Evolutionary conservation across 176 grass and related monocot species (phyloP).

Genomic region (Alloteropsis semialata): DNA sequence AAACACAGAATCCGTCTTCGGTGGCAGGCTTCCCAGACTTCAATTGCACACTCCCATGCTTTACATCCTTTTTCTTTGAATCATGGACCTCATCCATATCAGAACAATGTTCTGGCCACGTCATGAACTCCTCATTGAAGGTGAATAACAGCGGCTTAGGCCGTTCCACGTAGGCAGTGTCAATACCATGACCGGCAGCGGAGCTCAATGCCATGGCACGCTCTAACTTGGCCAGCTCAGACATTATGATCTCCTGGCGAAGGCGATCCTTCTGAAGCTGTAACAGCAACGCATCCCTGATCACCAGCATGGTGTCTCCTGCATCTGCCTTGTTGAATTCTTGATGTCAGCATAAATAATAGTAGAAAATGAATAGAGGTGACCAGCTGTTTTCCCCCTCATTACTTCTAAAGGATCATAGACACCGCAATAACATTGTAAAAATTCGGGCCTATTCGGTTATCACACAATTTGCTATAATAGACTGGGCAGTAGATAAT

Average conservation of each 20-base stretch:
- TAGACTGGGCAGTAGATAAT: not conserved
- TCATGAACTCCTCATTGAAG: not conserved
- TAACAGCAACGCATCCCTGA: slow-evolving; percentile 30
- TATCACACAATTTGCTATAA: not conserved
- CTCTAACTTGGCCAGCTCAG: slow-evolving; percentile 33
- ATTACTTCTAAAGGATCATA: not conserved
- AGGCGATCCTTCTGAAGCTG: slow-evolving; percentile 35
- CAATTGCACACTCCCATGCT: not conserved
- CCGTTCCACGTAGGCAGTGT: not conserved
- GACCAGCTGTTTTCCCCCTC: not conserved
- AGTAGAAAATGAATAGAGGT: not conserved
- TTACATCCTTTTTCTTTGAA: not conserved
- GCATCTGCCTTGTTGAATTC: not conserved
- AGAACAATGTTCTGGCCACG: not conserved
- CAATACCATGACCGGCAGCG: not conserved
- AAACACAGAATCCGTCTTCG: not conserved
- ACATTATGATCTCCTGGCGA: slow-evolving; percentile 26
- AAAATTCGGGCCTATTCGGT: too few species aligned
- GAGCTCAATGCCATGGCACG: slow-evolving; percentile 1
- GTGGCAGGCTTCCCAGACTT: not conserved
- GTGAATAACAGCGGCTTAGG: not conserved
- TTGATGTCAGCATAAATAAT: not conserved
- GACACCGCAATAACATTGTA: not conserved
- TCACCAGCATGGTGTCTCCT: slow-evolving; percentile 17
- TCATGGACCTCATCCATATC: not conserved